Base-by-base conservation (phyloP, 768 basidiomycete genomes). In the Panellus pusillus region DNA sequence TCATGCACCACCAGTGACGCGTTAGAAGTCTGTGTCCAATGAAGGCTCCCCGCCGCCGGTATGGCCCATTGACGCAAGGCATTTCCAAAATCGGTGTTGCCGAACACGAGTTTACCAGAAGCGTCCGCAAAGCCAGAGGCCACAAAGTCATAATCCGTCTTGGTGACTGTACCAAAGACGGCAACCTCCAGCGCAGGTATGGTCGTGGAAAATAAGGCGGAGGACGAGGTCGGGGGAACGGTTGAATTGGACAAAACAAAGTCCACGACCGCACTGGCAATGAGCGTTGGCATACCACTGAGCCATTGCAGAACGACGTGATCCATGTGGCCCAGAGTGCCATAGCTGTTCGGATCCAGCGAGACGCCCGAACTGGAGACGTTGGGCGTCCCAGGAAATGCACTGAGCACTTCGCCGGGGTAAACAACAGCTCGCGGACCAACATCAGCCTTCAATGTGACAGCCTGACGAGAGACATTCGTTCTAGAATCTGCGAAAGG, bases 261-360 rank as follows among this genome's bases (percentile, higher is more conserved):
- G 37, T 74, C 60, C 41, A 81, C 77, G 19, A 86, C 66, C 11
- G 77, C 75, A 38, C 60, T 74, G 18, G 80, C 81, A 20, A 77
- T 66, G 47, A 74, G 55, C 44, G 75, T 70, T 4, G 78, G 67
- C 28, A 87, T 79, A 18, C 81, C 77, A 35, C 70, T 66, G 13
- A 87, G 73, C 64, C 80, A 87, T 50, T 75, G 69, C 47, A 86
- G 70, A 42, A 85, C 69, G 57, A 86, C 78, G 65, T 86, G 84
- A 56, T 80, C 75, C 24, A 79, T 62, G 57, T 81, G 69, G 52
- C 70, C 71, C 42, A 82, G 58, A 4, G 84, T 83, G 19, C 86
- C 86, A 61, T 77, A 86, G 51, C 70, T 72, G 18, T 74, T 76
- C 50, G 81, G 79, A 60, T 86, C 75, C 27, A 67, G 63, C 17